A percentile compares a stretch with the other conserved stretches of the same genome.
Conservation (phyloP, 129 eudicot species). For the Lonicera japonica region DNA sequence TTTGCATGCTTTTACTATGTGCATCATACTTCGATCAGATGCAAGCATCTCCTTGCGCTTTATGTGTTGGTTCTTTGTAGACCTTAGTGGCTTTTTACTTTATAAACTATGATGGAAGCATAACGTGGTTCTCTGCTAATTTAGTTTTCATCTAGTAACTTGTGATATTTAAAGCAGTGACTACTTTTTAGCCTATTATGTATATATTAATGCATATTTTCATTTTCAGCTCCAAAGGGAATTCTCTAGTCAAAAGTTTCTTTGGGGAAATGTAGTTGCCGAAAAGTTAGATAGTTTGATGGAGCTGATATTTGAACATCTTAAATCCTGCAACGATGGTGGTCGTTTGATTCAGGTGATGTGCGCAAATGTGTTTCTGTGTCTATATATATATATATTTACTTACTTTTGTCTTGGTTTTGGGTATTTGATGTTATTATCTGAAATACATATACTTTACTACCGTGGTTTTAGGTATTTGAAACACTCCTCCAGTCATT, state of each 20-base stretch:
- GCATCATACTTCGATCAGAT: background rate
- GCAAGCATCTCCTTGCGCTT: background rate
- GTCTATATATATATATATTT: slow-evolving; percentile 2
- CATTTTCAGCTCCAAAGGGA: slow-evolving; percentile 41
- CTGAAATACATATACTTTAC: background rate
- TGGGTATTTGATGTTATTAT: slow-evolving; percentile 83
- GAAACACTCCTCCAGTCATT: slow-evolving; percentile 84
- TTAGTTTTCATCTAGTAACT: background rate
- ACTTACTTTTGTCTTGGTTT: slow-evolving; percentile 1
- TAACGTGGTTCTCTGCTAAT: background rate
- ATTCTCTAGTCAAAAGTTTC: slow-evolving; percentile 39
- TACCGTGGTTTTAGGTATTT: slow-evolving; percentile 48
- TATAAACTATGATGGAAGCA: background rate
- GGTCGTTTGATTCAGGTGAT: slow-evolving; percentile 67
- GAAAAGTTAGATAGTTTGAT: slow-evolving; percentile 70
- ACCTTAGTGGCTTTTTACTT: background rate
- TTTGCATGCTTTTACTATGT: background rate
- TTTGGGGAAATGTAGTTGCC: slow-evolving; percentile 53
- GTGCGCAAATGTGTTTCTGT: background rate
- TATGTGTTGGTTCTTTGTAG: background rate
- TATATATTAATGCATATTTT: background rate
- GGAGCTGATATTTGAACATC: slow-evolving; percentile 74
- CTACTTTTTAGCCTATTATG: no score
- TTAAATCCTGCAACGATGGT: slow-evolving; percentile 35
- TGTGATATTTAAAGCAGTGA: background rate